Evolutionary conservation across 305 asterid genomes (phyloP), one percentile per base, ranked within the genome.

Genomic region (Fraxinus sp.): DNA sequence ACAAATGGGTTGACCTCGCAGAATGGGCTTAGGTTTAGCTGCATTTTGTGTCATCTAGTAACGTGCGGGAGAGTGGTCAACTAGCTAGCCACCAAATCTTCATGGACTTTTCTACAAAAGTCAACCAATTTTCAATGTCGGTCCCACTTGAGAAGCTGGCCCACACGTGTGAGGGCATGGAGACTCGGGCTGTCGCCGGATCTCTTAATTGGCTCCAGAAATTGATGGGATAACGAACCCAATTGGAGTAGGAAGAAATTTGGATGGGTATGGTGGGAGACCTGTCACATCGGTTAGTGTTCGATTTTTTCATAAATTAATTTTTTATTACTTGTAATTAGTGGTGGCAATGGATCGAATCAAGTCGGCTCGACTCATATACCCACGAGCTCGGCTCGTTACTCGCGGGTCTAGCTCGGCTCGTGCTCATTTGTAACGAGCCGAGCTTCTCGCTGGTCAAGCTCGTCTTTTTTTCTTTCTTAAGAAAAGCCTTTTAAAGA

Each of bases 91-190:
- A 90, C 89, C 91, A 81, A 88, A 87, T 79, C 81, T 76, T 82
- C 79, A 13, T 88, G 92, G 87, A 84, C 26, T 78, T 81, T 76
- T 85, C 78, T 36, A 20, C 79, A 79, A 87, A 91, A 89, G 95
- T 91, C 94, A 93, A 90, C 92, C 85, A 86, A 72, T 74, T 68
- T 32, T n/a, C 78, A 79, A 66, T 77, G 77, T 41, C 71, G 74
- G 20, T 20, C 73, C 36, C 3, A 26, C 73, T 66, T 20, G 24
- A 20, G 71, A 16, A 18, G 39, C 26, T 66, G 85, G 86, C 78
- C 85, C 85, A 86, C 80, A 13, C 24, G 57, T 46, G 80, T 57
- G 33, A 75, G 32, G 52, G 74, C 73, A 62, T 36, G 72, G 75
- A 28, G 82, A 59, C 87, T 84, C 82, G 86, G 0, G 33, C 83